phyloP scores from a whole-genome alignment of 1,284 basidiomycete genomes.

The Malassezia furfur region DNA sequence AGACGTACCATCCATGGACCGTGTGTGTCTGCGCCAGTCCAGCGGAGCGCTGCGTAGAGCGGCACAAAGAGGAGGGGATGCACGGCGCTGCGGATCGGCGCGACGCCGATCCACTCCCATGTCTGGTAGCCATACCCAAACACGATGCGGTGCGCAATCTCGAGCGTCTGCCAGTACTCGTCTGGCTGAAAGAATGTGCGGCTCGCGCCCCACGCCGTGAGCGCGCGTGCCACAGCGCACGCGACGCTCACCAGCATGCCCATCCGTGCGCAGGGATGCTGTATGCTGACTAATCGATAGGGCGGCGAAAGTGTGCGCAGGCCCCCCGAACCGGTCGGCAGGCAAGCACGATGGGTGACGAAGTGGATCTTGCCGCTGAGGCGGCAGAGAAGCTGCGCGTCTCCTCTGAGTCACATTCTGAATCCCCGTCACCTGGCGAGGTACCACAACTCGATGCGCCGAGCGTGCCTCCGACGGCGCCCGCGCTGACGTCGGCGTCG shows the following conservation, averaged over 20 bases:
- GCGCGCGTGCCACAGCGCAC: background rate
- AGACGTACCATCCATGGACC: constrained; percentile 29
- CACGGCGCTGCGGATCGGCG: constrained; percentile 48
- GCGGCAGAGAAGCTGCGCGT: background rate
- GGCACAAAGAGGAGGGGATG: constrained; percentile 60
- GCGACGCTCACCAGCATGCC: background rate
- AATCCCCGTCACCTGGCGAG: background rate
- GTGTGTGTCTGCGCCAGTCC: constrained; percentile 52
- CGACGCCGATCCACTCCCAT: constrained; percentile 72
- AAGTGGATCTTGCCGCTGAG: background rate
- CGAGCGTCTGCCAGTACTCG: constrained; percentile 89
- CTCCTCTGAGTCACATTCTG: background rate
- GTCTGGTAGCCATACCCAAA: constrained; percentile 86
- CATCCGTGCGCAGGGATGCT: background rate
- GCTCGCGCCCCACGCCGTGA: constrained; percentile 3
- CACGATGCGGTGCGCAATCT: constrained; percentile 76
- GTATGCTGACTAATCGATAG: background rate
- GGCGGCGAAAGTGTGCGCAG: background rate
- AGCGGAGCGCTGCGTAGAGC: constrained; percentile 61
- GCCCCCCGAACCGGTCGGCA: background rate
- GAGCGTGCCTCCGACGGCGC: too few relatives aligned
- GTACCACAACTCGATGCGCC: background rate
- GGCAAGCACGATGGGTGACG: background rate
- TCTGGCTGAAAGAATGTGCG: constrained; percentile 91
- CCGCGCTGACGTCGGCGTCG: too few relatives aligned